Evolutionary conservation across 2,329 filamentous ascomycete genomes (phyloP).

Genomic region (Phaeosphaeria sp.): DNA sequence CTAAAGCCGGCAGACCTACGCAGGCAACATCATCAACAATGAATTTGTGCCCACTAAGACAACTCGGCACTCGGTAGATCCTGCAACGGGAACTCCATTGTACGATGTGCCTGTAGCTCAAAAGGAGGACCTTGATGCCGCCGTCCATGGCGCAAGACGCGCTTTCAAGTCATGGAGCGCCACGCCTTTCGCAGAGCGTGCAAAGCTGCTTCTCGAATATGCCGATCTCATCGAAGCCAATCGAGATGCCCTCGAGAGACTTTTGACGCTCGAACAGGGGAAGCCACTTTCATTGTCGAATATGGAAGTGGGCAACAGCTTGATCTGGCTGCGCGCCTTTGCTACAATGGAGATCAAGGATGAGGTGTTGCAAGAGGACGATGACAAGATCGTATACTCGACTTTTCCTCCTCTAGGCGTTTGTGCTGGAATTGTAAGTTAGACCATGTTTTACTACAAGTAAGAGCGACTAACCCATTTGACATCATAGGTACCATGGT

Average conservation of each 20-base stretch:
- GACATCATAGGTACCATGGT: conserved; percentile 36
- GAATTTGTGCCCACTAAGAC: conserved; percentile 49
- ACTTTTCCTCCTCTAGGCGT: conserved; percentile 55
- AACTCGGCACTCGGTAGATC: conserved; percentile 57
- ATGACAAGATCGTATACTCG: conserved; percentile 52
- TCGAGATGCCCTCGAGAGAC: conserved; percentile 23
- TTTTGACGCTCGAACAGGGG: conserved; percentile 33
- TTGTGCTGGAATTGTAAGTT: conserved; percentile 41
- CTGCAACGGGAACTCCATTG: conserved; percentile 55
- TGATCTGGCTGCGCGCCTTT: conserved; percentile 41
- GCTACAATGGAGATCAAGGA: conserved; percentile 40
- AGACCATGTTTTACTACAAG: neutral
- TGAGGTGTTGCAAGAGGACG: conserved; percentile 47
- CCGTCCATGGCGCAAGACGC: conserved; percentile 52
- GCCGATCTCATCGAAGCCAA: conserved; percentile 28
- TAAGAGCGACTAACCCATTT: neutral
- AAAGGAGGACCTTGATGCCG: conserved; percentile 55
- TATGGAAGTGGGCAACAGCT: conserved; percentile 18
- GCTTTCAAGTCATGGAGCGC: conserved; percentile 54
- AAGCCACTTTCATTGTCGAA: conserved; percentile 29
- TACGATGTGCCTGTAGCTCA: conserved; percentile 57
- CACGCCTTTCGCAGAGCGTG: conserved; percentile 26
- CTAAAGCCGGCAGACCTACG: conserved; percentile 14
- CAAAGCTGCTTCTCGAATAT: conserved; percentile 21
- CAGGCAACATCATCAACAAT: conserved; percentile 58